Base-by-base conservation (phyloP, 805 yeast species). In the Lachancea fermentati region DNA sequence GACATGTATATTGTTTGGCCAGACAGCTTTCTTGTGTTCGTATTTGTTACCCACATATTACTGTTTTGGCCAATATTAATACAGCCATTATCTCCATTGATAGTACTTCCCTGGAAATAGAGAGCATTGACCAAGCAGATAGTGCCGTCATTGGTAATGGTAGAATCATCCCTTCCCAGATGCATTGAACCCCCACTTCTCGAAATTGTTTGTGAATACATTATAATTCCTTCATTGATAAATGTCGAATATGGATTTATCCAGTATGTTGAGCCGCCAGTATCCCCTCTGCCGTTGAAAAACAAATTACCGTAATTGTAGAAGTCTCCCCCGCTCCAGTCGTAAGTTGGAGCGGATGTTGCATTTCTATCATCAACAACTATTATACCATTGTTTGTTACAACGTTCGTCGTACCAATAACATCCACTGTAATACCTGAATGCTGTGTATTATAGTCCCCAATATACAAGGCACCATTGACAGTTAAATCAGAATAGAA, bases 1-100 rank as follows among this genome's bases (percentile, higher is more conserved):
- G 43, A 26, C 43, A 47, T 31, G 19, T 37, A 42, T 7, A 47
- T 25, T 4, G 48, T 47, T 37, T 47, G 51, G 3, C 37, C 33
- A 14, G 37, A 34, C 11, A 45, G 9, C 11, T 32, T 19, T 25
- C 45, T 43, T 14, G 7, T 9, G 7, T 8, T 19, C 3, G 31
- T 32, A 15, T 41, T 33, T 16, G 35, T 34, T 11, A 39, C 42
- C 19, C 40, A 37, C 16, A 39, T 41, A 2, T 37, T 19, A 30
- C 42, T 26, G 26, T 42, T 39, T 5, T 28, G 45, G 17, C 51
- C 51, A 18, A 47, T 30, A 30, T 28, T 30, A 17, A 47, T 40
- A 45, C 51, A 47, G 31, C 51, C 51, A 13, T 34, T 30, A n/a
- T n/a, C n/a, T 32, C 51, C 51, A 8, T 11, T n/a, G 14, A 47